These are phyloP conservation scores for Akanthomyces muscarius DNA, from an alignment of 2,329 filamentous ascomycete genomes.

Conservation along the genomic window DNA sequence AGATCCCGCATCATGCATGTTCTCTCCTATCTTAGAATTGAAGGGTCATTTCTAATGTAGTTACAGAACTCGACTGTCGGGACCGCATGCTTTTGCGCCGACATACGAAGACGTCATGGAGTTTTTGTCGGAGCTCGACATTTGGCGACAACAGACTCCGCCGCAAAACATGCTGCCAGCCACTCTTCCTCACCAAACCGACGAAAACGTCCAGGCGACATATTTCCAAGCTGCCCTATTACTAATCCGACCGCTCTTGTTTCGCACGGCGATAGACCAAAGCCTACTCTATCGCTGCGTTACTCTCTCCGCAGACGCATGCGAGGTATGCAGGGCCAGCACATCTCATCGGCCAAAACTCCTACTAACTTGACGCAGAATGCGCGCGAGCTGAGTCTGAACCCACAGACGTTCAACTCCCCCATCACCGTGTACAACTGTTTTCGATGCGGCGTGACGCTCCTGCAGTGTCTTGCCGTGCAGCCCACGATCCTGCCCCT, in stretches of 20 bases:
- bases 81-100: constrained; percentile 4
- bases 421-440: constrained; percentile 12
- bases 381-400: constrained; percentile 3
- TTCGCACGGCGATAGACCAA: constrained; percentile 10
- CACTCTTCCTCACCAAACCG: constrained; percentile 6
- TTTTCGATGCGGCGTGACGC: constrained; percentile 10
- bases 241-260: constrained; percentile 1
- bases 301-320: constrained; percentile 3
- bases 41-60: not conserved
- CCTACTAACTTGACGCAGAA: not conserved
- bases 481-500: constrained; percentile 9
- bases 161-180: not conserved
- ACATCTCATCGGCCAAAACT: not conserved
- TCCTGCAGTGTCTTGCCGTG: constrained; percentile 7
- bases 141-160: constrained; percentile 10
- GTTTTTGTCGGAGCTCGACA: constrained; percentile 7
- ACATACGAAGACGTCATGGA: constrained; percentile 13
- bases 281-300: constrained; percentile 3
- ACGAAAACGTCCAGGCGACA: constrained; percentile 9
- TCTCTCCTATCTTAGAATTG: not conserved
- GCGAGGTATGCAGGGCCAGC: not conserved
- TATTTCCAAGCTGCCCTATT: constrained; percentile 8
- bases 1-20: constrained; percentile 1
- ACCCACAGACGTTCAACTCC: not conserved
- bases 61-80: constrained; percentile 4